A percentile compares a stretch with the other conserved stretches of the same genome.
Conservation (phyloP, 2,329 filamentous ascomycete genomes). For the Penicillium fuscoglaucum region DNA sequence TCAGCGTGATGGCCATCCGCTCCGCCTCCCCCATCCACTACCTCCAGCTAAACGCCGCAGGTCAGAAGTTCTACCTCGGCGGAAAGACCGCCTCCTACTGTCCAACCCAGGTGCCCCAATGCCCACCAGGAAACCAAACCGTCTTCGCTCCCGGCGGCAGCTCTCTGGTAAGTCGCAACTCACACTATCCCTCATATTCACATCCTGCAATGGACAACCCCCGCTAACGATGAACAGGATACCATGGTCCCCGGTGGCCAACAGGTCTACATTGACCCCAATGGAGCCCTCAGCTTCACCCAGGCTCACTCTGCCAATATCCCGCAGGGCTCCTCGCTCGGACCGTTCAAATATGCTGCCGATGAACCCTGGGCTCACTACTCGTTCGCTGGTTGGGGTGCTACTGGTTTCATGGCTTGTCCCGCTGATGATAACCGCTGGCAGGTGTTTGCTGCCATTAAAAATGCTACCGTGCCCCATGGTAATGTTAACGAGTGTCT, state of each 20-base stretch:
- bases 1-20: conserved; percentile 48
- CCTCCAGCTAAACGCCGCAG: conserved; percentile 49
- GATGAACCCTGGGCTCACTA: conserved; percentile 32
- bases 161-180: conserved; percentile 35
- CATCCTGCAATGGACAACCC: conserved; percentile 12
- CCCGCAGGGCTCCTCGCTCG: conserved; percentile 52
- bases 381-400: conserved; percentile 37
- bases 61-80: conserved; percentile 53
- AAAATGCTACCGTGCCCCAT: conserved; percentile 43
- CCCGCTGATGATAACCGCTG: conserved; percentile 35
- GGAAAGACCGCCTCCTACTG: conserved; percentile 52
- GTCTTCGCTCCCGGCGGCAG: conserved; percentile 45
- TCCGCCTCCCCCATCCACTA: conserved; percentile 54
- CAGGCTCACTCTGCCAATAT: conserved; percentile 55
- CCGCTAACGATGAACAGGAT: conserved; percentile 34
- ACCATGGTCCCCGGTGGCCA: conserved; percentile 65
- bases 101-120: conserved; percentile 41
- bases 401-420: conserved; percentile 48
- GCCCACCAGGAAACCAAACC: conserved; percentile 51
- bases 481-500: conserved; percentile 43
- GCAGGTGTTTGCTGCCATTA: conserved; percentile 46
- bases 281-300: conserved; percentile 60
- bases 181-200: neutral
- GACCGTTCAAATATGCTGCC: conserved; percentile 50
- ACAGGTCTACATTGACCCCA: conserved; percentile 56